These are phyloP conservation scores for Escovopsis sp. DNA, from an alignment of 2,329 filamentous ascomycete species.

Conservation along the genomic window DNA sequence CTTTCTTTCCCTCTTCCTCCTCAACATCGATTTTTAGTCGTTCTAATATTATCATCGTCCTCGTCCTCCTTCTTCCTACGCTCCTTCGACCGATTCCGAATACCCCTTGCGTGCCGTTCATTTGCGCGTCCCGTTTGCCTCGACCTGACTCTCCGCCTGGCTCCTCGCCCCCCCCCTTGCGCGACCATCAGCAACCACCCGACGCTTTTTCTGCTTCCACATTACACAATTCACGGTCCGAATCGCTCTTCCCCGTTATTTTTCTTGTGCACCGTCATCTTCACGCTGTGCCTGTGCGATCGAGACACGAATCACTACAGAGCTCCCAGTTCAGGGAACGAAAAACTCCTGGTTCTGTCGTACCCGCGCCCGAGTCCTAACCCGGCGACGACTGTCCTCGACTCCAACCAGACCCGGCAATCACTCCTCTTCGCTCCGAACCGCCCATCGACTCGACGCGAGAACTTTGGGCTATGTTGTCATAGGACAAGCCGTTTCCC, in stretches of 20 bases:
- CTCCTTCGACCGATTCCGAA: conserved; percentile 3
- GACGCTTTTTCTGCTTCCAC: not conserved
- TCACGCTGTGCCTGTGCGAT: not conserved
- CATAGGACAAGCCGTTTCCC: conserved; percentile 7
- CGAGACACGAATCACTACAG: too few species aligned
- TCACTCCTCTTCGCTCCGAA: not conserved
- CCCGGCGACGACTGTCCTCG: not conserved
- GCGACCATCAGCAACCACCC: conserved; percentile 4
- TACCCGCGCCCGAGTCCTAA: not conserved
- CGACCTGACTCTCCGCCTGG: not conserved
- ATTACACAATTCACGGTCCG: conserved; percentile 1
- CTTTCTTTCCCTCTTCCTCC: too few species aligned
- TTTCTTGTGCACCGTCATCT: conserved; percentile 1
- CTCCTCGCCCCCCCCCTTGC: conserved; percentile 1
- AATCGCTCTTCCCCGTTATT: not conserved
- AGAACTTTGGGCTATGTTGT: conserved; percentile 7
- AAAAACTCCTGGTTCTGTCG: too few species aligned
- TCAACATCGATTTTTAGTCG: too few species aligned
- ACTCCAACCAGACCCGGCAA: too few species aligned
- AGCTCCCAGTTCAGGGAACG: too few species aligned
- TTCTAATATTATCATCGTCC: too few species aligned
- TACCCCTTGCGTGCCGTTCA: not conserved
- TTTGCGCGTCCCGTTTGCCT: not conserved
- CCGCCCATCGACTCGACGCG: not conserved
- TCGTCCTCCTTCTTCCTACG: not conserved